Evolutionary conservation across 2,329 filamentous ascomycete genomes (phyloP).

Genomic region (Ilyonectria robusta): DNA sequence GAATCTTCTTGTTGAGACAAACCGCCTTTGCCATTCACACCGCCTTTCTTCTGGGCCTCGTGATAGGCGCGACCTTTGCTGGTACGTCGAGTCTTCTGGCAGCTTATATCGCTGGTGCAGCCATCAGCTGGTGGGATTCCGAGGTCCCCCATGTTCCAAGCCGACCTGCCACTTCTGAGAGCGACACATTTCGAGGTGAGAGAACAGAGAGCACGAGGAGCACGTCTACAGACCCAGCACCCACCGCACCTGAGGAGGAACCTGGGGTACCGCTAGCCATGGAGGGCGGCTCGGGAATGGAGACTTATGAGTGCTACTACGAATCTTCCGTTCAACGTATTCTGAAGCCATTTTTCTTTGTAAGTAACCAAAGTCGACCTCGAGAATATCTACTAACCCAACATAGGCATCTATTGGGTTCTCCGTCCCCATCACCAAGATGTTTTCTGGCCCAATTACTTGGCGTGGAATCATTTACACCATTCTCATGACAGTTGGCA

Average conservation of each 20-base stretch:
- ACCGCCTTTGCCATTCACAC: slow-evolving; percentile 64
- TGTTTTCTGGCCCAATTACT: slow-evolving; percentile 75
- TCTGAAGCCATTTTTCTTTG: slow-evolving; percentile 82
- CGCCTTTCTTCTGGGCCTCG: slow-evolving; percentile 61
- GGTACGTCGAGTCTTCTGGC: slow-evolving; percentile 62
- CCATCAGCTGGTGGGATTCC: slow-evolving; percentile 70
- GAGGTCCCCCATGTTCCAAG: slow-evolving; percentile 41
- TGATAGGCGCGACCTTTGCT: slow-evolving; percentile 69
- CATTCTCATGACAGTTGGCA: slow-evolving; percentile 76
- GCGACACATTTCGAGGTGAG: not conserved
- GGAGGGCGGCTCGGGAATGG: slow-evolving; percentile 16
- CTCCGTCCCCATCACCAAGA: slow-evolving; percentile 79
- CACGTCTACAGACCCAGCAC: not conserved
- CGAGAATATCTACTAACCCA: not conserved
- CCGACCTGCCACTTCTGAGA: not conserved
- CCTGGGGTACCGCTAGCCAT: too few species aligned
- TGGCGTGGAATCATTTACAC: slow-evolving; percentile 84
- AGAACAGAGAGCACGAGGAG: not conserved
- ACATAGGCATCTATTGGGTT: slow-evolving; percentile 77
- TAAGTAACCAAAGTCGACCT: slow-evolving; percentile 48
- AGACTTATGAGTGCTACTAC: slow-evolving; percentile 50
- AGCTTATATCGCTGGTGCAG: slow-evolving; percentile 72
- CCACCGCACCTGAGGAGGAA: not conserved
- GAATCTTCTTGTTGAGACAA: slow-evolving; percentile 47
- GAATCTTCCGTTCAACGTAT: slow-evolving; percentile 52